Conservation (phyloP, 2,329 filamentous ascomycete species). For the Aspergillus vadensis region DNA sequence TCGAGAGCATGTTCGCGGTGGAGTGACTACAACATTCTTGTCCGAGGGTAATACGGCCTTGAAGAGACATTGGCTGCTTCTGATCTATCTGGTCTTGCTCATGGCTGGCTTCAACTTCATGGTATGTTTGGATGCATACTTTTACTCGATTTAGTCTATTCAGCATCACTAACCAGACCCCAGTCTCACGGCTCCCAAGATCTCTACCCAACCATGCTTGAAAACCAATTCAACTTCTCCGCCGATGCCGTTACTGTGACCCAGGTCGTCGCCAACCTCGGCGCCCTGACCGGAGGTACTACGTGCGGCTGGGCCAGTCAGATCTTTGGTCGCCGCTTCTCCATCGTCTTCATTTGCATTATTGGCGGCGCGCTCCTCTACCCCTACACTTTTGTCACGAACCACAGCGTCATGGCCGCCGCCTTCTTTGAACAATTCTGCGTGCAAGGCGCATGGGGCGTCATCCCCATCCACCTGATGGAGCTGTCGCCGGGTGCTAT, state of each 20-base stretch:
- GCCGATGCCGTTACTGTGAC: conserved; percentile 65
- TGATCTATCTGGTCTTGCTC: conserved; percentile 79
- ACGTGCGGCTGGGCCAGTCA: conserved; percentile 68
- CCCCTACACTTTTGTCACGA: conserved; percentile 73
- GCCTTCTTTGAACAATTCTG: conserved; percentile 84
- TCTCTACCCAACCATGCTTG: conserved; percentile 62
- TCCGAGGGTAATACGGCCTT: conserved; percentile 77
- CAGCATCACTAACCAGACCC: neutral
- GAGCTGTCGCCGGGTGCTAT: conserved; percentile 63
- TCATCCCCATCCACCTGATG: conserved; percentile 71
- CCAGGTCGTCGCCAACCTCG: conserved; percentile 71
- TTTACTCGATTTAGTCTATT: too few relatives aligned
- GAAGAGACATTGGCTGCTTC: conserved; percentile 75
- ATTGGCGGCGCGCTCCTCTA: conserved; percentile 77
- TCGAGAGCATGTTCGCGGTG: conserved; percentile 58
- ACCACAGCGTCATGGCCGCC: conserved; percentile 68
- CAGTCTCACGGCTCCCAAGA: conserved; percentile 71
- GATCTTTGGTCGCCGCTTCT: conserved; percentile 68
- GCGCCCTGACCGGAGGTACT: conserved; percentile 69
- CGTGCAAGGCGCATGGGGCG: conserved; percentile 75
- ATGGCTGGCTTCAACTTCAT: conserved; percentile 95
- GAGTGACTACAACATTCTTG: conserved; percentile 68
- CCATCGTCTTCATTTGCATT: conserved; percentile 65
- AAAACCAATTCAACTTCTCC: conserved; percentile 60
- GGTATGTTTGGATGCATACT: conserved; percentile 39